Evolutionary conservation across 257 asterid species (phyloP), one percentile per base, ranked within the genome.

Genomic region (Eucommia ulmoides): DNA sequence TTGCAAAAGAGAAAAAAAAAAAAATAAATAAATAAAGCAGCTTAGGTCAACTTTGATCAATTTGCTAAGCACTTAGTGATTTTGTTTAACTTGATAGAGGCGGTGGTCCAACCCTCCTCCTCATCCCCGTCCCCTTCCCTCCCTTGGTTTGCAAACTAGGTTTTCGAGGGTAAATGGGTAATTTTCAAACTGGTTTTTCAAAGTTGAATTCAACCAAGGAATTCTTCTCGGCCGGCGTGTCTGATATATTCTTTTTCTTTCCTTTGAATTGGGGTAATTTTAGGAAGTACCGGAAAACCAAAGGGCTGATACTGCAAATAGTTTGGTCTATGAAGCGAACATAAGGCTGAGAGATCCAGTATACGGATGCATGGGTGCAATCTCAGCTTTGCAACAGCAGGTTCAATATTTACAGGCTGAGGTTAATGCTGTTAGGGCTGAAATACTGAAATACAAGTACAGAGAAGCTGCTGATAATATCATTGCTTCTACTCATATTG

Each of bases 301-400:
- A 60, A 71, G 95, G 58, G 88, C 79, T 0, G 97, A 88, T 61
- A 92, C 97, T 0, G 88, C 97, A 14, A 88, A 88, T 54, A 83
- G 97, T 51, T 77, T 88, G 62, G 93, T 88, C 0, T 88, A 83
- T 49, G 97, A 88, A 63, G 97, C 97, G 17, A 88, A 88, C 26
- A 92, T 83, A 53, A 66, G 97, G 71, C 76, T 88, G 7, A 61
- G 93, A 19, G 95, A 88, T 70, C 97, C 97, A 0, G 85, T 88
- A 0, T 88, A 88, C 15, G 97, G 97, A 25, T 83, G 95, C 92
- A 88, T 83, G 97, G 97, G 95, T 22, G 97, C 92, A 9, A 80
- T 88, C 16, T 88, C 93, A 0, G 70, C 93, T 18, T 63, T 88
- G 51, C 97, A 83, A 47, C 97, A 81, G 33, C 86, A 88, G 54